Evolutionary conservation across 2,329 filamentous ascomycete genomes (phyloP), one percentile per base, ranked within the genome.

Genomic region (Zymoseptoria pseudotritici): DNA sequence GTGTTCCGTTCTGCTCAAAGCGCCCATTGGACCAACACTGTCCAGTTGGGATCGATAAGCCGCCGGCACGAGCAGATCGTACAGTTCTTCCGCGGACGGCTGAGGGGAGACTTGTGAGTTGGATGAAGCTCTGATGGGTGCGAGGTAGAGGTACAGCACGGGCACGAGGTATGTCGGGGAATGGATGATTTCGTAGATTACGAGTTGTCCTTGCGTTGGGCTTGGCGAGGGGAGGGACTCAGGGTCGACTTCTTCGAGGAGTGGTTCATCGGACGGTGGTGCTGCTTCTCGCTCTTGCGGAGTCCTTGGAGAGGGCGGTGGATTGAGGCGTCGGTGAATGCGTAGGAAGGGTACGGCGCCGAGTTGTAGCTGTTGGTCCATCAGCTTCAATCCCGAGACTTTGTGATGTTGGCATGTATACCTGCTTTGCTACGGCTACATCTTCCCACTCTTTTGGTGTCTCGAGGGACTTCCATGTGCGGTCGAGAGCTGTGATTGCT

Each of bases 1-100:
- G 80, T 97, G 91, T 74, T 95, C 86, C 85, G 66, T 64, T 58
- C 69, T 62, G 58, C 63, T 70, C 50, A 72, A 53, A 0, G 67
- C 67, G 2, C 69, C 70, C 63, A 70, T 70, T 1, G 76, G 64
- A 3, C 77, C 76, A 3, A 72, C 62, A 26, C 7, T n/a, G 4
- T 53, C 13, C 29, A 71, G 64, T 7, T 76, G 61, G 55, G 76
- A 72, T 0, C 67, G 31, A 66, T 72, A 72, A 0, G 65, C 58
- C 2, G 63, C 55, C 1, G 75, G 72, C 7, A 79, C 72, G 4
- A 79, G 62, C 50, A 73, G 54, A 7, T 66, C 57, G 59, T 77
- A 73, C 19, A 78, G 60, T 1, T 70, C 70, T 5, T 72, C 64
- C 5, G 29, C 22, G 22, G 3, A 11, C 7, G 22, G 29, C 26